Evolutionary conservation across 208 protist genomes (phyloP), one percentile per base, ranked within the genome.

Genomic region (Leishmania aethiopica): DNA sequence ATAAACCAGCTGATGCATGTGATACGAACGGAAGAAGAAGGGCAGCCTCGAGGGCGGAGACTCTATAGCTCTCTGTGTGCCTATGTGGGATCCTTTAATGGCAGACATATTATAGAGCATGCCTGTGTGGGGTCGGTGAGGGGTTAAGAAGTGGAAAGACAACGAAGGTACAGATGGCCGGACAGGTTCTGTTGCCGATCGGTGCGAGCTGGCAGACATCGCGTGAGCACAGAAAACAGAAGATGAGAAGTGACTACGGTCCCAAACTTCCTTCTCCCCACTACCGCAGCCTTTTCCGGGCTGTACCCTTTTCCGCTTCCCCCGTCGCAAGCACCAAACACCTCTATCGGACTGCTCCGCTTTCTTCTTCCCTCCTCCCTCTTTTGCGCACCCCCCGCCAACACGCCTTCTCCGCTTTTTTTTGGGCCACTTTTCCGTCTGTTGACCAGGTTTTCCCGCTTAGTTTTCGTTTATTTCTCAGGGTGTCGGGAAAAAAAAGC

Each of bases 11-110:
- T 25, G 10, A 55, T 10, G 28, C 45, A 47, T 15, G 10, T 74
- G 70, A 37, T 15, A 28, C 35, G 7, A 51, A 32, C 70, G 6
- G 7, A 53, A 47, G 70, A 53, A 74, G 53, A 74, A 66, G 53
- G 51, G n/a, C 79, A 66, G 28, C 70, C 40, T 47, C 13, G 28
- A 74, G 67, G 40, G 32, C 25, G 45, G 45, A 35, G 25, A 49
- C 49, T 35, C 72, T 78, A 59, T 69, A 57, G 22, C 4, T 82
- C 51, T 77, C 10, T 80, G 6, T 74, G 49, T 49, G n/a, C n/a
- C 25, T 25, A 59, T n/a, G 73, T 22, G 49, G 6, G 47, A 19
- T 51, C 25, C 22, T 53, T 28, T 35, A 10, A 53, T 74, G 70
- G n/a, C 25, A 53, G 42, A 37, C n/a, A 32, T 2, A 32, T 51